These are phyloP conservation scores for Cyclanthera cordifolia DNA, from an alignment of 306 rosid species.

Conservation along the genomic window DNA sequence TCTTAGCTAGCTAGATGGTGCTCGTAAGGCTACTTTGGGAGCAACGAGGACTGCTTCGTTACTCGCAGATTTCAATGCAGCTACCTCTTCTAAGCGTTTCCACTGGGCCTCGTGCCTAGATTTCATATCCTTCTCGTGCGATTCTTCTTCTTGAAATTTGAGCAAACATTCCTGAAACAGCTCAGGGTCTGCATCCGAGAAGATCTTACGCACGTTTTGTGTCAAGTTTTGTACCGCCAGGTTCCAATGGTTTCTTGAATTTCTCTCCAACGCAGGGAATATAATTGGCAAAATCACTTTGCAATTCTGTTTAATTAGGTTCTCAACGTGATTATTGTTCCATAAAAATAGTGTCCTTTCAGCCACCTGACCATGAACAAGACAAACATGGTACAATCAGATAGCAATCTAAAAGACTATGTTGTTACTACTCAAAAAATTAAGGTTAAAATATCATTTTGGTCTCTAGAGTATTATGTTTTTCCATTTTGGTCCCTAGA, in stretches of 20 bases:
- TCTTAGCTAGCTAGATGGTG: constrained; percentile 40
- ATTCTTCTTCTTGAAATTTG: constrained; percentile 64
- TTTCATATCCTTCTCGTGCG: constrained; percentile 35
- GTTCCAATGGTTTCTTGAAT: constrained; percentile 77
- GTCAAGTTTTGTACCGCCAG: constrained; percentile 90
- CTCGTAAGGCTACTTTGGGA: constrained; percentile 35
- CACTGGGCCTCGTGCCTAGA: constrained; percentile 53
- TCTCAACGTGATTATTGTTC: constrained; percentile 82
- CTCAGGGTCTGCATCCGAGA: constrained; percentile 57
- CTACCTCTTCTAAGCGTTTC: constrained; percentile 86
- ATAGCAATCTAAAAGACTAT: not conserved
- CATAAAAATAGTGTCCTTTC: constrained; percentile 93
- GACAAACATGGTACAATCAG: not conserved
- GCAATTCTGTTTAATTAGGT: constrained; percentile 69
- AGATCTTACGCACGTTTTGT: constrained; percentile 69
- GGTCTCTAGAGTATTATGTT: too few relatives aligned
- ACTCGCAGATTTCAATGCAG: constrained; percentile 55
- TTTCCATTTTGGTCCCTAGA: too few relatives aligned
- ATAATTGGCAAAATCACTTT: constrained; percentile 63
- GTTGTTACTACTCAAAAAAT: too few relatives aligned
- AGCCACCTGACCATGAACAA: constrained; percentile 56
- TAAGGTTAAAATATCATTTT: too few relatives aligned
- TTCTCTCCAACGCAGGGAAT: constrained; percentile 71
- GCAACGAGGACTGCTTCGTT: constrained; percentile 70
- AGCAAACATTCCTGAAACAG: constrained; percentile 66